phyloP scores from a whole-genome alignment of 2,329 filamentous ascomycete species.

The Penicillium oxalicum region DNA sequence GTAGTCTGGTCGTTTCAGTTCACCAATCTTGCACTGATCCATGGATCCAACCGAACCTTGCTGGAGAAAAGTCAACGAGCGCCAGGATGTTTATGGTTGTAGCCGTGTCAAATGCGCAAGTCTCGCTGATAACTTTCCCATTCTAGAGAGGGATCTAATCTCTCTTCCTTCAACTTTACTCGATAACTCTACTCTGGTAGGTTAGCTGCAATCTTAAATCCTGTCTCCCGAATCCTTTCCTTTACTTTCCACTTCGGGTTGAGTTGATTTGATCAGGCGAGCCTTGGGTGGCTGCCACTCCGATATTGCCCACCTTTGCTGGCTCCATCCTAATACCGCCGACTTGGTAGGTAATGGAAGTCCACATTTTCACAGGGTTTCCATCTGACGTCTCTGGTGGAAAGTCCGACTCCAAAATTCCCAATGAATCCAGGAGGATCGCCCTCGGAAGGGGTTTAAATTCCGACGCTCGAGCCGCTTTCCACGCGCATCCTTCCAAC shows the following conservation, averaged over 20 bases:
- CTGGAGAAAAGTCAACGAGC: no score
- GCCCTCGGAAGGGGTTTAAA: constrained; percentile 5
- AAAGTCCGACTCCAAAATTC: background rate
- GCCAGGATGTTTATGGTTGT: no score
- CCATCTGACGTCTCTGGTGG: no score
- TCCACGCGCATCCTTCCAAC: background rate
- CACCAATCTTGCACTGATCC: no score
- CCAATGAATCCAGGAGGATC: constrained; percentile 9
- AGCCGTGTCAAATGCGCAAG: no score
- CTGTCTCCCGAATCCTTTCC: background rate
- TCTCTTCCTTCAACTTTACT: background rate
- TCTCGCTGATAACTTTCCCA: no score
- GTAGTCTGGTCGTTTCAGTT: no score
- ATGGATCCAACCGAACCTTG: no score
- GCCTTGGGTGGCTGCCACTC: background rate
- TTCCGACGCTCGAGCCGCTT: constrained; percentile 9
- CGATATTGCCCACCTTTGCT: background rate
- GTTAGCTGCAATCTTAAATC: background rate
- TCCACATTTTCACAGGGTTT: no score
- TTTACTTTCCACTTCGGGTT: background rate
- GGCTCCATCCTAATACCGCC: background rate
- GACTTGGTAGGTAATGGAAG: no score
- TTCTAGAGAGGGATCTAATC: background rate
- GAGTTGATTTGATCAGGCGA: background rate
- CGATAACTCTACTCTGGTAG: background rate